Evolutionary conservation across 2,329 filamentous ascomycete genomes (phyloP).

Genomic region (Colletotrichum sp.): DNA sequence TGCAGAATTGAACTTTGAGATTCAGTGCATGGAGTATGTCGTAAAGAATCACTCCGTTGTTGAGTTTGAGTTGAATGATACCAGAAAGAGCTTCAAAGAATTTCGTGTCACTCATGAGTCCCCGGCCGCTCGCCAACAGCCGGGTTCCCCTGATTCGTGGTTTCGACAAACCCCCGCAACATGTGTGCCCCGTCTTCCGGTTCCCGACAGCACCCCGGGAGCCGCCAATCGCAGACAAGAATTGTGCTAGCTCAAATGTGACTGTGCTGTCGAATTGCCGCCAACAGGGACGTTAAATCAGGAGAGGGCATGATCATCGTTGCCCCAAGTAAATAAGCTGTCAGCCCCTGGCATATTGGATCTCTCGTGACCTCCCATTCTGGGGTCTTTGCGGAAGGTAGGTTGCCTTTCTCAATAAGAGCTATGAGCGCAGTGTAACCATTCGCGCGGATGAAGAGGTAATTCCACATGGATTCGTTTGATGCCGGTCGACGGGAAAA

Average conservation of each 20-base stretch:
- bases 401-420: background rate
- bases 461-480: background rate
- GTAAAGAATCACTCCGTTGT: background rate
- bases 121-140: background rate
- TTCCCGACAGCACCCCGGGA: background rate
- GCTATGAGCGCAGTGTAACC: background rate
- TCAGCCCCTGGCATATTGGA: background rate
- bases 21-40: background rate
- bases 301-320: background rate
- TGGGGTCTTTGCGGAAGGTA: background rate
- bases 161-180: background rate
- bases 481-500: background rate
- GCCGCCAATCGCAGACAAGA: background rate
- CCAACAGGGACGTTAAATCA: background rate
- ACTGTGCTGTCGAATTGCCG: background rate
- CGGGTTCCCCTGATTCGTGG: slow-evolving; percentile 18
- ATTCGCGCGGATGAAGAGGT: background rate
- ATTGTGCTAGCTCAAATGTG: background rate
- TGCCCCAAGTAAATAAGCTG: background rate
- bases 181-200: background rate
- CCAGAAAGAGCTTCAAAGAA: background rate
- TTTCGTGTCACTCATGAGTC: background rate
- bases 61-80: background rate
- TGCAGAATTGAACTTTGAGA: background rate
- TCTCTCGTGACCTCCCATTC: slow-evolving; percentile 1